These are phyloP conservation scores for Fusarium sp. DNA, from an alignment of 2,329 filamentous ascomycete genomes.

Conservation along the genomic window DNA sequence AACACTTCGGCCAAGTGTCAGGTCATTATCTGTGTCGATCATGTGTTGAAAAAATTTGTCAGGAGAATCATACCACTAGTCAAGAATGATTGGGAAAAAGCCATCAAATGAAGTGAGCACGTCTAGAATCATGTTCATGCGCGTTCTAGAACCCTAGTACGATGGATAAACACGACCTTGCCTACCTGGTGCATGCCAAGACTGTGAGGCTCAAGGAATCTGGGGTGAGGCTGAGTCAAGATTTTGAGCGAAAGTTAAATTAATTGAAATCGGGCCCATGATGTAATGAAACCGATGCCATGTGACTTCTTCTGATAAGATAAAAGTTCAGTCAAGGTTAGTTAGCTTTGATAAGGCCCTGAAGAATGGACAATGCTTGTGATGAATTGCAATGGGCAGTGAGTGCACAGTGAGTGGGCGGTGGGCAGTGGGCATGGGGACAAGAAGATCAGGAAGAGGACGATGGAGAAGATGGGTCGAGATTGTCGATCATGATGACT, in stretches of 20 bases:
- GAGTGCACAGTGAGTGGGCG: not conserved
- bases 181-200: not conserved
- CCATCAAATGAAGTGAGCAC: not conserved
- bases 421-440: not conserved
- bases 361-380: not conserved
- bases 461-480: not conserved
- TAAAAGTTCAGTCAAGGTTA: not conserved
- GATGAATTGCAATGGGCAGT: not conserved
- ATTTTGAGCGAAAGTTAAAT: not conserved
- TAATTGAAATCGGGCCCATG: not conserved
- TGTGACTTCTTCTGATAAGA: not conserved
- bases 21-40: not conserved
- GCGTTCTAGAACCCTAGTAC: not conserved
- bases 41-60: not conserved
- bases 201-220: not conserved
- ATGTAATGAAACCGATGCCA: not conserved
- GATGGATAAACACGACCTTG: not conserved
- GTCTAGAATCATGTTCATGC: not conserved
- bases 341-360: not conserved
- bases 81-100: not conserved
- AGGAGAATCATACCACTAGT: not conserved
- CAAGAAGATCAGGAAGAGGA: not conserved
- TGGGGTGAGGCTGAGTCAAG: not conserved
- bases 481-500: not conserved
- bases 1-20: not conserved